Evolutionary conservation across 2,329 filamentous ascomycete species (phyloP).

Genomic region (Botrytis cinerea): DNA sequence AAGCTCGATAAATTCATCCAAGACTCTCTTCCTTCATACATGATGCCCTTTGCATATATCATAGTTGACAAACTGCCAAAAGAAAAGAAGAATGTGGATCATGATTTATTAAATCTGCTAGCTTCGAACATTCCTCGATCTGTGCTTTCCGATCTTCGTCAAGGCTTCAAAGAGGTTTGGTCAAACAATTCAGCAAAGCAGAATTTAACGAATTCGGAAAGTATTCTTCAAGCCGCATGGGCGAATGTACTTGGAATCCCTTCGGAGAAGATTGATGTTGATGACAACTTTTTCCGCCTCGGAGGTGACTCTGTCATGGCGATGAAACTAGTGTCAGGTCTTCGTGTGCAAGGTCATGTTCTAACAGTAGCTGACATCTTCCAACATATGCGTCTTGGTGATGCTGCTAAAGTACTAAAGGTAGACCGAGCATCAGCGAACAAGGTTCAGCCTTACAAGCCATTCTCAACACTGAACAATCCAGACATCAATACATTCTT

Average conservation of each 20-base stretch:
- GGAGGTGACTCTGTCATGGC: conserved; percentile 45
- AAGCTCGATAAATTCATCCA: conserved; percentile 47
- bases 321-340: conserved; percentile 50
- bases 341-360: conserved; percentile 36
- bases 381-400: conserved; percentile 35
- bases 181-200: conserved; percentile 37
- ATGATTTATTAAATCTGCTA: conserved; percentile 32
- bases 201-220: conserved; percentile 39
- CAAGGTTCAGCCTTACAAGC: conserved; percentile 37
- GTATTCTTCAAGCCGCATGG: conserved; percentile 42
- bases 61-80: conserved; percentile 45
- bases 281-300: conserved; percentile 46
- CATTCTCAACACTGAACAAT: conserved; percentile 44
- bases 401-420: conserved; percentile 34
- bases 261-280: conserved; percentile 37
- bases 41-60: conserved; percentile 50
- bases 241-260: conserved; percentile 38
- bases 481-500: conserved; percentile 43
- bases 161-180: conserved; percentile 42
- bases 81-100: conserved; percentile 39
- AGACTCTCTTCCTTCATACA: conserved; percentile 49
- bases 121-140: background rate
- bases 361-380: conserved; percentile 49
- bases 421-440: conserved; percentile 34
- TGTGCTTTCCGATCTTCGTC: conserved; percentile 32